Evolutionary conservation across 2,329 filamentous ascomycete genomes (phyloP).

Genomic region (Coniochaeta prunicola): DNA sequence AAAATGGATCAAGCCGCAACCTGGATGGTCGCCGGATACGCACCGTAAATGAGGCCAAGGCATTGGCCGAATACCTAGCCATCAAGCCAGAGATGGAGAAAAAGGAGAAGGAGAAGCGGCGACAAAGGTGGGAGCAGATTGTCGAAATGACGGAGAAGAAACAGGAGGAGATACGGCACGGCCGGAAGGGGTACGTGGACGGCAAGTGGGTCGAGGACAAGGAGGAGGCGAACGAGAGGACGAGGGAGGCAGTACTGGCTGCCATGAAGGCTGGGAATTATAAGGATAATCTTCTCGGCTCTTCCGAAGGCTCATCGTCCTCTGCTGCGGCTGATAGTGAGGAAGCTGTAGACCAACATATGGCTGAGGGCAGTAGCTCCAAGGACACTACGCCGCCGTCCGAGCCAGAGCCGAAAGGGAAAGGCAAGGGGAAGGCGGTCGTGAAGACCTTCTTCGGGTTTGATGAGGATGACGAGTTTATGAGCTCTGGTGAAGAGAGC

Average conservation of each 20-base stretch:
- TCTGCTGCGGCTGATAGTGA: slow-evolving; percentile 22
- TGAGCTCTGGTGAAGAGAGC: slow-evolving; percentile 60
- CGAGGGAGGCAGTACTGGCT: slow-evolving; percentile 65
- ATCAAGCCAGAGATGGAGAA: slow-evolving; percentile 97
- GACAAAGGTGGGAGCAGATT: slow-evolving; percentile 80
- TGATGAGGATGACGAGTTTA: slow-evolving; percentile 71
- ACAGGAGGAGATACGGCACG: slow-evolving; percentile 75
- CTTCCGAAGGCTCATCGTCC: slow-evolving; percentile 41
- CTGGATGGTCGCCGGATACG: slow-evolving; percentile 83
- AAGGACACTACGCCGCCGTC: slow-evolving; percentile 43
- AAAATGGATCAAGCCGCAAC: slow-evolving; percentile 87
- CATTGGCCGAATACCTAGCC: slow-evolving; percentile 86
- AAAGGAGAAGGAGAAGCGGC: slow-evolving; percentile 81
- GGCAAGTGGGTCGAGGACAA: slow-evolving; percentile 94
- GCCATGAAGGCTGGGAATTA: slow-evolving; percentile 60
- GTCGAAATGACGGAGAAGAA: slow-evolving; percentile 76
- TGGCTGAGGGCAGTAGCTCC: slow-evolving; percentile 31
- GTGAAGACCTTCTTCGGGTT: slow-evolving; percentile 62
- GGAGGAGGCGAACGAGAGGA: slow-evolving; percentile 81
- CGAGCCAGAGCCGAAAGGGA: slow-evolving; percentile 26
- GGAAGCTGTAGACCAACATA: slow-evolving; percentile 21
- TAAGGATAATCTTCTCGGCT: slow-evolving; percentile 51
- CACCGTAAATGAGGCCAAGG: slow-evolving; percentile 92
- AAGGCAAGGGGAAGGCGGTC: slow-evolving; percentile 25
- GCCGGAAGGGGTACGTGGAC: slow-evolving; percentile 65